Evolutionary conservation across 2,329 filamentous ascomycete species (phyloP).

Genomic region (Penicillium fuscoglaucum): DNA sequence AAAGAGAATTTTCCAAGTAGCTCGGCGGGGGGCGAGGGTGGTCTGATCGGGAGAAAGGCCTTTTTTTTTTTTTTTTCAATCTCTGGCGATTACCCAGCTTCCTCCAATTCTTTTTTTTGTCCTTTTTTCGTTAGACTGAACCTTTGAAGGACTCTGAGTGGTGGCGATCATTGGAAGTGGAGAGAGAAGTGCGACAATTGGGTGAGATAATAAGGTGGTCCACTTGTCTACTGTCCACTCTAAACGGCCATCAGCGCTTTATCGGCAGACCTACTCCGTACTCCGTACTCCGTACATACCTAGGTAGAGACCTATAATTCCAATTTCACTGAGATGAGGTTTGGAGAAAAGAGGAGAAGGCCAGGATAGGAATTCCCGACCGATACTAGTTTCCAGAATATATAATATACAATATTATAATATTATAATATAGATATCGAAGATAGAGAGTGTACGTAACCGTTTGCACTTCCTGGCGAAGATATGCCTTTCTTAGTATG

Average conservation of each 20-base stretch:
- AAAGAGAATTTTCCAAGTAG: neutral
- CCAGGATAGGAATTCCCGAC: slow-evolving; percentile 4
- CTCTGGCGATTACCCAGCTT: slow-evolving; percentile 14
- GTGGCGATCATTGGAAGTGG: slow-evolving; percentile 16
- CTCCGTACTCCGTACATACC: no score
- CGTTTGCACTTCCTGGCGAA: neutral
- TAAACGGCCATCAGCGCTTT: neutral
- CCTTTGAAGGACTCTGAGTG: slow-evolving; percentile 16
- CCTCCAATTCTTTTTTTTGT: slow-evolving; percentile 8
- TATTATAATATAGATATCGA: no score
- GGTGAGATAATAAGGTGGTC: slow-evolving; percentile 9
- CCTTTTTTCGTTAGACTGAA: slow-evolving; percentile 15
- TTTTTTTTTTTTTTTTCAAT: slow-evolving; percentile 8
- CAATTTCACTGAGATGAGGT: neutral
- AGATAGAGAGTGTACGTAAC: neutral
- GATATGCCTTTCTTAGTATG: slow-evolving; percentile 1
- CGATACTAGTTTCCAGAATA: neutral
- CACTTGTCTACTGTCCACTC: slow-evolving; percentile 4
- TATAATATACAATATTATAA: neutral
- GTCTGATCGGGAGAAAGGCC: slow-evolving; percentile 14
- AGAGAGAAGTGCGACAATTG: neutral
- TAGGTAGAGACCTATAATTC: neutral
- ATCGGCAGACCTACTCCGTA: neutral
- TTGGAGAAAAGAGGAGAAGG: neutral
- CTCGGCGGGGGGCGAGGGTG: neutral